A percentile compares a stretch with the other conserved stretches of the same genome.
These are phyloP conservation scores for Fusarium poae DNA, from an alignment of 2,329 filamentous ascomycete species.

Conservation along the genomic window DNA sequence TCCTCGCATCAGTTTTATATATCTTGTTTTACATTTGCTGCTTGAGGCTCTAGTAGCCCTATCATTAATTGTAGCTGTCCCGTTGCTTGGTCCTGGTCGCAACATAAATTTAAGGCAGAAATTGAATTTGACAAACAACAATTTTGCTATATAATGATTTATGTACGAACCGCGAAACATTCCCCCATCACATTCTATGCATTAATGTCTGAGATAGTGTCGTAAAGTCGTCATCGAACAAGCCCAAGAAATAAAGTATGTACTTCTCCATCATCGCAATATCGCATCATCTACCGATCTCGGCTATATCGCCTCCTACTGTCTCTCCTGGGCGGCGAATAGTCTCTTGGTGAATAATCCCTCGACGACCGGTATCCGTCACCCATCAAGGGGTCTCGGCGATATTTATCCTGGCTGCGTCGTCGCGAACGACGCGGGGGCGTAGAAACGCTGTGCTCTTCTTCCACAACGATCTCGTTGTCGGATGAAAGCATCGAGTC, in stretches of 20 bases:
- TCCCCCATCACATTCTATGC: slow-evolving; percentile 14
- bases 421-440: slow-evolving; percentile 43
- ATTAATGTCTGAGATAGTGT: slow-evolving; percentile 24
- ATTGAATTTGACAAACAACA: background rate
- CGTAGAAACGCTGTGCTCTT: slow-evolving; percentile 51
- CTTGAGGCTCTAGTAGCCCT: background rate
- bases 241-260: slow-evolving; percentile 13
- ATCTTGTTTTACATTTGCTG: background rate
- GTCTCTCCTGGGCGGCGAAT: slow-evolving; percentile 41
- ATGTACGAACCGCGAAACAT: background rate
- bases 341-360: slow-evolving; percentile 43
- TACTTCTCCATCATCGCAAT: background rate
- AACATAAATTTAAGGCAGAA: background rate
- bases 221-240: slow-evolving; percentile 35
- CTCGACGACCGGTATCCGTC: slow-evolving; percentile 32
- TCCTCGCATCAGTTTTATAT: background rate
- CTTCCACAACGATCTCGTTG: slow-evolving; percentile 57
- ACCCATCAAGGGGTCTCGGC: slow-evolving; percentile 44
- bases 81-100: background rate
- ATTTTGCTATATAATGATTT: background rate
- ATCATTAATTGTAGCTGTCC: too few relatives aligned
- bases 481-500: slow-evolving; percentile 48
- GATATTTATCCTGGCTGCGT: slow-evolving; percentile 44
- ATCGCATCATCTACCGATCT: slow-evolving; percentile 20
- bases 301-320: slow-evolving; percentile 43